phyloP scores from a whole-genome alignment of 108 stramenopile genomes.

The Pseudonitzschia multistriata region DNA sequence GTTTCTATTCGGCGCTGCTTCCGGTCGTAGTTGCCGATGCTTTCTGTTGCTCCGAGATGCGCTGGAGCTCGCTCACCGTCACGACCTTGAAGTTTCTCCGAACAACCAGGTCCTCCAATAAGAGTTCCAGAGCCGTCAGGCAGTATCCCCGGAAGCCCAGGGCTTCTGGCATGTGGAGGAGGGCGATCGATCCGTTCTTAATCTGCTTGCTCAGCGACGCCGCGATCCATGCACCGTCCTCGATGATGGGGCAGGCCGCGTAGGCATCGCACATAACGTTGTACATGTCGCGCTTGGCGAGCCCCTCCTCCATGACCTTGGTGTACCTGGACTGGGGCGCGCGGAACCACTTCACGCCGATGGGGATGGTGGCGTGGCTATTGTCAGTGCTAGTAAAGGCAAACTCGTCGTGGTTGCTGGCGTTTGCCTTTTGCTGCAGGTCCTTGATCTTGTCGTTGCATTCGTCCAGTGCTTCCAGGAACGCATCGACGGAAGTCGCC shows the following conservation, averaged over 20 bases:
- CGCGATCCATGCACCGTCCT: constrained; percentile 24
- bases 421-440: constrained; percentile 12
- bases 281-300: not conserved
- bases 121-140: constrained; percentile 13
- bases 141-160: constrained; percentile 23
- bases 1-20: too few species aligned
- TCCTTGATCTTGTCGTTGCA: constrained; percentile 23
- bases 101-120: constrained; percentile 10
- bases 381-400: not conserved
- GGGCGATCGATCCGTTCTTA: constrained; percentile 19
- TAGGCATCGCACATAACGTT: constrained; percentile 38
- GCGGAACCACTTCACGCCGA: constrained; percentile 22
- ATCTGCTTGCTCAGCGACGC: constrained; percentile 15
- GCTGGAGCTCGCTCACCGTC: constrained; percentile 3
- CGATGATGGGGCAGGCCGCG: constrained; percentile 25
- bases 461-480: constrained; percentile 16
- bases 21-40: not conserved
- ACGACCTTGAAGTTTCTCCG: not conserved
- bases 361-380: not conserved
- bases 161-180: constrained; percentile 33
- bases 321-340: constrained; percentile 30
- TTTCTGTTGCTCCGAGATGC: not conserved
- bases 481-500: not conserved
- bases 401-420: not conserved
- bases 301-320: constrained; percentile 21